Evolutionary conservation across 2,329 filamentous ascomycete species (phyloP).

Genomic region (Aaosphaeria arxii): DNA sequence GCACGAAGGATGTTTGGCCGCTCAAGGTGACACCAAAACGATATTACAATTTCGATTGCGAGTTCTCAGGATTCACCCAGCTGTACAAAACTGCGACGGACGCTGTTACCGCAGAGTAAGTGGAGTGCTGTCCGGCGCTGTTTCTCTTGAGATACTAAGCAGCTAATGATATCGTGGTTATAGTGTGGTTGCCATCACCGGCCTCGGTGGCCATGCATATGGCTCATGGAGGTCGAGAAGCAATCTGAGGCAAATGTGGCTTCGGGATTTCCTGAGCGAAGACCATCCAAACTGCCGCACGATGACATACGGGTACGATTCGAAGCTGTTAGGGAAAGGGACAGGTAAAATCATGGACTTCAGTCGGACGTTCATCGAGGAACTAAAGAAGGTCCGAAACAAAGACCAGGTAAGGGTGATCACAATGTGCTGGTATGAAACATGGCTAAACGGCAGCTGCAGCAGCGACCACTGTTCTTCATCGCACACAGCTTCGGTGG

Average conservation of each 20-base stretch:
- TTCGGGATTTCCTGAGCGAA: constrained; percentile 8
- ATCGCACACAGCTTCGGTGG: constrained; percentile 23
- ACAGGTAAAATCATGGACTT: constrained; percentile 19
- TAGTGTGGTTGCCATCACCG: constrained; percentile 7
- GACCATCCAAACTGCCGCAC: constrained; percentile 9
- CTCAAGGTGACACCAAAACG: constrained; percentile 4
- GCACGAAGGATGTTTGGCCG: constrained; percentile 5
- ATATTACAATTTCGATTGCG: constrained; percentile 13
- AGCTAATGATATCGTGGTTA: not conserved
- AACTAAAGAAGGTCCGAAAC: constrained; percentile 7
- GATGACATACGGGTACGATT: constrained; percentile 35
- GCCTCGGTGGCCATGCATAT: constrained; percentile 7
- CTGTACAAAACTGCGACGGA: constrained; percentile 13
- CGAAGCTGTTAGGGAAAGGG: constrained; percentile 23
- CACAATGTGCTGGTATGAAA: constrained; percentile 8
- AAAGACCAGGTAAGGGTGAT: constrained; percentile 9
- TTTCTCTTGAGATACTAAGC: not conserved
- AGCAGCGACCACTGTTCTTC: constrained; percentile 12
- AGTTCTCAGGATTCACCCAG: constrained; percentile 26
- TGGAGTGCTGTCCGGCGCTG: not conserved
- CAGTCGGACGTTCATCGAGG: constrained; percentile 5
- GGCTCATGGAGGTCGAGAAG: constrained; percentile 6
- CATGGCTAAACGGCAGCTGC: constrained; percentile 17
- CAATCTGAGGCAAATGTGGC: constrained; percentile 4
- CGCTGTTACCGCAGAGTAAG: constrained; percentile 5